Evolutionary conservation across 2,329 filamentous ascomycete genomes (phyloP), one percentile per base, ranked within the genome.

Genomic region (Aplosporella prunicola): DNA sequence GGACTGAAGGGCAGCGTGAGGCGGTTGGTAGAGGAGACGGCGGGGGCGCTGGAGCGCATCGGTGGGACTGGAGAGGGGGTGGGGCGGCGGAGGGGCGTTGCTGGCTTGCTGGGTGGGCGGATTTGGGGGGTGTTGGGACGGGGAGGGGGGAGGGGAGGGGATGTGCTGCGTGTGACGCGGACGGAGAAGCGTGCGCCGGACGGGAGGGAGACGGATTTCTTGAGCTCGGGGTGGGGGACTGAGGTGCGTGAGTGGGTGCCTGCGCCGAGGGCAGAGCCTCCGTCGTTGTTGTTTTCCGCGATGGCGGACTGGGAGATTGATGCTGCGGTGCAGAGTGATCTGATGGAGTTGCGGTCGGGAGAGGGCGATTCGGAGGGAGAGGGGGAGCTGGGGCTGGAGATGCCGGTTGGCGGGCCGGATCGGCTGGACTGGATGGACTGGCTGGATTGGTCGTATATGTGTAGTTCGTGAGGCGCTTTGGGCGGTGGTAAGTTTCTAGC

Each of bases 291-390:
- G 16, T 79, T 81, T 51, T 80, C 76, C 2, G 65, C 75, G 20
- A 82, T 82, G 78, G 81, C 78, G 1, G 76, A 80, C 40, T 70
- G 79, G 41, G 76, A 82, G 50, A 78, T 82, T 31, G 68, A 75
- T 5, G 75, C 80, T 45, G 74, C 77, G 4, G 67, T 82, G 18
- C 79, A 78, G 48, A 71, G 74, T 43, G 73, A 76, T 1, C 75
- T 71, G 4, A n/a, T n/a, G n/a, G n/a, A n/a, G n/a, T n/a, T n/a
- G n/a, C n/a, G n/a, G n/a, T n/a, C n/a, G n/a, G n/a, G n/a, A n/a
- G n/a, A n/a, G n/a, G n/a, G n/a, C n/a, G n/a, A n/a, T n/a, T n/a
- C n/a, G n/a, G n/a, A n/a, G n/a, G n/a, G n/a, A n/a, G n/a, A n/a
- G n/a, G n/a, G n/a, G n/a, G n/a, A n/a, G n/a, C n/a, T n/a, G n/a